Percentiles rank a stretch among this genome's conserved stretches.
Conservation (phyloP, 495 filamentous ascomycete genomes). For the Tuber calosporum region DNA sequence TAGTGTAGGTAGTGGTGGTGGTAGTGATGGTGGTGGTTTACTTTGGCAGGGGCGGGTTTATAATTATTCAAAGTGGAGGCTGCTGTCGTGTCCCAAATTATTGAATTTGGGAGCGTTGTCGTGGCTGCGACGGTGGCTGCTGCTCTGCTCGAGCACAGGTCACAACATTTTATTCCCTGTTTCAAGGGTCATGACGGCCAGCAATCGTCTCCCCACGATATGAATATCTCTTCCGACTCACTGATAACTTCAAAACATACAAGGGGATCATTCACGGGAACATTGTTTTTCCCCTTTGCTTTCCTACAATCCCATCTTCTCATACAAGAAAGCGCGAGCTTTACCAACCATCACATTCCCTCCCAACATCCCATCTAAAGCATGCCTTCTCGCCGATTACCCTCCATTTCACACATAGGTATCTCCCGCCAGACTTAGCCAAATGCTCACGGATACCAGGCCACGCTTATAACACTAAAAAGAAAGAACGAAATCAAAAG, state of each 20-base stretch:
- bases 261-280: neutral
- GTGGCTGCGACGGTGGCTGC: slow-evolving; percentile 28
- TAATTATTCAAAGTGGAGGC: neutral
- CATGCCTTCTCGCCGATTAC: slow-evolving; percentile 22
- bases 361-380: slow-evolving; percentile 26
- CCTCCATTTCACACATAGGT: slow-evolving; percentile 11
- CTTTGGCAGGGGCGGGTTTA: neutral
- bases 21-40: neutral
- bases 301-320: slow-evolving; percentile 9
- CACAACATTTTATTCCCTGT: slow-evolving; percentile 19
- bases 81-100: neutral
- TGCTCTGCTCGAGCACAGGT: no score
- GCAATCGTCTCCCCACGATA: neutral
- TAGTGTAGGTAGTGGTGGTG: no score
- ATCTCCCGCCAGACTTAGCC: slow-evolving; percentile 14
- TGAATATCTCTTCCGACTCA: neutral
- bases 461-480: slow-evolving; percentile 33
- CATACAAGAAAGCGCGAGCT: slow-evolving; percentile 21
- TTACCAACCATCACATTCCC: slow-evolving; percentile 17
- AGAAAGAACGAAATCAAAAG: slow-evolving; percentile 28
- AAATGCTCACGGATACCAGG: slow-evolving; percentile 36
- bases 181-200: neutral
- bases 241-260: neutral
- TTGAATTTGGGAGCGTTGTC: slow-evolving; percentile 27
- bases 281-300: slow-evolving; percentile 5